Percentiles rank a stretch among this genome's conserved stretches.
phyloP scores from a whole-genome alignment of 164 flowering plant species.

The Aristolochia californica region DNA sequence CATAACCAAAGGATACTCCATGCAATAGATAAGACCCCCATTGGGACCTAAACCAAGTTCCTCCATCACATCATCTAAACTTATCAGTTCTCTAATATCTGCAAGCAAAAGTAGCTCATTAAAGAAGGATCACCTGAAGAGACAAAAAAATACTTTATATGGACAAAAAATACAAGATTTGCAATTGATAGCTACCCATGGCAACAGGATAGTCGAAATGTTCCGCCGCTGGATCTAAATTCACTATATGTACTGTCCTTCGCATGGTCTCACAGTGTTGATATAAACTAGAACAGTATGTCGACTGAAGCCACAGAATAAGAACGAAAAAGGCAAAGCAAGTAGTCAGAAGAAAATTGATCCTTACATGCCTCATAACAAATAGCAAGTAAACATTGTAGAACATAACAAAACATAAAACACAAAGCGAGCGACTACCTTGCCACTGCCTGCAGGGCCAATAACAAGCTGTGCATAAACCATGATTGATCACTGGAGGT shows the following conservation, averaged over 20 bases:
- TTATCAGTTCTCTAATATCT: conserved; percentile 91
- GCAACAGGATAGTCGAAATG: conserved; percentile 92
- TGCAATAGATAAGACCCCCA: conserved; percentile 95
- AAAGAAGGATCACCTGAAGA: not conserved
- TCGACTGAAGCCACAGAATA: conserved; percentile 40
- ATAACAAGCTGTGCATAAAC: conserved; percentile 94
- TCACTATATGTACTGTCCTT: conserved; percentile 66
- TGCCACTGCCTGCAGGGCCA: conserved; percentile 97
- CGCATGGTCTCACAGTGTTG: conserved; percentile 68
- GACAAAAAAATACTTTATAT: not conserved
- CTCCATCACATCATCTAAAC: conserved; percentile 98
- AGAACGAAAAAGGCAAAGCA: not conserved
- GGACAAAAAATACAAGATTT: not conserved
- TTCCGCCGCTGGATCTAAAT: conserved; percentile 98
- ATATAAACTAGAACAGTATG: conserved; percentile 81
- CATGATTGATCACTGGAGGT: conserved; percentile 25
- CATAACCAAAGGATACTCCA: conserved; percentile 82
- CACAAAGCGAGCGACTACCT: conserved; percentile 31
- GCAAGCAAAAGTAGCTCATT: conserved; percentile 9
- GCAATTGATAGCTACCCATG: conserved; percentile 37
- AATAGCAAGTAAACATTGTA: not conserved
- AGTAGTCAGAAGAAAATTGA: not conserved
- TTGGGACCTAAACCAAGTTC: conserved; percentile 88
- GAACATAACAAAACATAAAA: not conserved
- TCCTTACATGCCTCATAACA: not conserved